phyloP scores from a whole-genome alignment of 83 land plant species.

The Larix sibirica region DNA sequence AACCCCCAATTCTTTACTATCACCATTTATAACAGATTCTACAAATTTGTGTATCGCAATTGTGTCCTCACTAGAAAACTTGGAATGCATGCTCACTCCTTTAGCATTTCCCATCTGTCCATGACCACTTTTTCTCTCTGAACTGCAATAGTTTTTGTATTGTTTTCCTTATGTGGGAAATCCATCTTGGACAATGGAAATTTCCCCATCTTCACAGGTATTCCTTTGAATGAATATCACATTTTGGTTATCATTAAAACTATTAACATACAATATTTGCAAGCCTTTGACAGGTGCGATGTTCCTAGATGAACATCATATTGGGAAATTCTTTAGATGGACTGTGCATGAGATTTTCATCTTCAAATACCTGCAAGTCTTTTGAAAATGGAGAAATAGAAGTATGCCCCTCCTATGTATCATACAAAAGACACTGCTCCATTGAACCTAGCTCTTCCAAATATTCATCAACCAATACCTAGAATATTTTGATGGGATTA shows the following conservation, averaged over 20 bases:
- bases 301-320: neutral
- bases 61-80: too few relatives aligned
- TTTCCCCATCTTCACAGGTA: neutral
- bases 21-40: constrained; percentile 58
- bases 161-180: neutral
- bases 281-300: neutral
- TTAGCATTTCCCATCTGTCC: neutral
- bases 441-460: neutral
- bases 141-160: neutral
- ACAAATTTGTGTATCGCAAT: constrained; percentile 60
- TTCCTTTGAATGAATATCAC: neutral
- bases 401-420: neutral
- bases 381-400: neutral
- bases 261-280: neutral
- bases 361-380: neutral
- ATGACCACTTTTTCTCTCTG: neutral
- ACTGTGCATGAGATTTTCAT: constrained; percentile 10
- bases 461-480: constrained; percentile 5
- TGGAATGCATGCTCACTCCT: too few relatives aligned
- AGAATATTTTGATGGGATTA: neutral
- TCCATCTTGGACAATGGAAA: neutral
- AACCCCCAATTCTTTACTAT: constrained; percentile 58
- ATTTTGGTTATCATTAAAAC: neutral
- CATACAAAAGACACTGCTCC: too few relatives aligned
- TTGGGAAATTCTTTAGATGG: neutral